Base-by-base conservation (phyloP, 768 basidiomycete genomes). In the Boletus pseudo-olivaceus region DNA sequence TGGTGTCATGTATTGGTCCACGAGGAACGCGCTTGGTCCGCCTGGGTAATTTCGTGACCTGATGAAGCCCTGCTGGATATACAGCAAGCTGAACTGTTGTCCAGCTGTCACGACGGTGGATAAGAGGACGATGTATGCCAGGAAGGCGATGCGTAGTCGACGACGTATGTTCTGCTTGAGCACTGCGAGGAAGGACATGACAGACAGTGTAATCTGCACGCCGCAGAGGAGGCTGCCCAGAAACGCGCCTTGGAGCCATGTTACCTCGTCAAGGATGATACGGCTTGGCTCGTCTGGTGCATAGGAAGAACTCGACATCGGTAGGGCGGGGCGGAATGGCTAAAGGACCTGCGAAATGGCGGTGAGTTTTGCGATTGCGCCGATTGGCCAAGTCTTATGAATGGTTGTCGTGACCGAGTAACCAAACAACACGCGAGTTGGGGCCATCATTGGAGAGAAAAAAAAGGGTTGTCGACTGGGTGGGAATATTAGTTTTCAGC, bases 221-320 rank as follows among this genome's bases (percentile, higher is more conserved):
- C 62, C 62, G 9, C 62, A 63, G 43, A 64, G 51, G 30, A 63
- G 53, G 20, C 51, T 62, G 43, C 62, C 43, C 30, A 63, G 15
- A 35, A 64, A 62, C 9, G 62, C 62, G 46, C 62, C 62, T 51
- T 63, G 62, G 7, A 63, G 62, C 62, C 62, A 63, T 30, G 58
- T 11, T 4, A 57, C 39, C 26, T 63, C 62, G 27, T 54, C 53
- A 17, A 1, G n/a, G 10, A 55, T 46, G 23, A 48, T 1, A 23
- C 55, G 0, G 4, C 1, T 17, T n/a, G 55, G 26, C 29, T 63
- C 49, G 17, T 52, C 6, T 3, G 35, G 51, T 8, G 42, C 17
- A 9, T 51, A 55, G 15, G 51, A 39, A 42, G 38, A 19, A 26
- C 37, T 4, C 4, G 26, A 30, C 62, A 64, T 64, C 11, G n/a